A percentile compares a stretch with the other conserved stretches of the same genome.
Evolutionary conservation across 129 eudicot species (phyloP).

Genomic region (Glebionis coronaria): DNA sequence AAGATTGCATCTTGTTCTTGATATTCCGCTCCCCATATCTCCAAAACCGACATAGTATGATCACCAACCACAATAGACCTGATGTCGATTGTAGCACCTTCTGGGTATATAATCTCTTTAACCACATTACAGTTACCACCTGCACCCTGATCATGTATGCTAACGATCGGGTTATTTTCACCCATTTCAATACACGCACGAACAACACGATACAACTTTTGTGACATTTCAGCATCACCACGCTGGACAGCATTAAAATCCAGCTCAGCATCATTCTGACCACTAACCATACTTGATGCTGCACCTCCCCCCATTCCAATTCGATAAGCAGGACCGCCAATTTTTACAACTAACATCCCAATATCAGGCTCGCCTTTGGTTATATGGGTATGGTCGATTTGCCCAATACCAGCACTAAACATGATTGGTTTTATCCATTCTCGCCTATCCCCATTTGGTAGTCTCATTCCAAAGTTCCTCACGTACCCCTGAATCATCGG

Average conservation of each 20-base stretch:
- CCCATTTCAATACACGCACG: conserved; percentile 98
- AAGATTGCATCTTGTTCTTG: conserved; percentile 97
- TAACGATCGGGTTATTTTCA: conserved; percentile 72
- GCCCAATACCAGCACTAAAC: conserved; percentile 98
- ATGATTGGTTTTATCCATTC: conserved; percentile 96
- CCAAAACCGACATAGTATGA: conserved; percentile 90
- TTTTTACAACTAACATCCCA: conserved; percentile 89
- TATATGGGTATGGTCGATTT: conserved; percentile 80
- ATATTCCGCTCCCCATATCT: conserved; percentile 98
- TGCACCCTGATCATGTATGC: conserved; percentile 97
- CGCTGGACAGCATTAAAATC: conserved; percentile 95
- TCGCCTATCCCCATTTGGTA: conserved; percentile 78
- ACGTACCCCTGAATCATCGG: conserved; percentile 84
- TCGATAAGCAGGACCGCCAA: conserved; percentile 96
- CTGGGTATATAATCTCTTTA: conserved; percentile 83
- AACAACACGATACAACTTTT: conserved; percentile 81
- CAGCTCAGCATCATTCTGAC: conserved; percentile 87
- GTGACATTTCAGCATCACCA: conserved; percentile 99
- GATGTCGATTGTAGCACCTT: conserved; percentile 89
- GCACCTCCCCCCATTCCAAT: conserved; percentile 99
- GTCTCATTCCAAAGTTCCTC: conserved; percentile 88
- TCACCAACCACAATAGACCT: conserved; percentile 91
- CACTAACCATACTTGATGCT: conserved; percentile 97
- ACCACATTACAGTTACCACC: conserved; percentile 98
- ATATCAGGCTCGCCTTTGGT: conserved; percentile 87